Base-by-base conservation (phyloP, 2,329 filamentous ascomycete species). In the Trichoderma brevicompactum region DNA sequence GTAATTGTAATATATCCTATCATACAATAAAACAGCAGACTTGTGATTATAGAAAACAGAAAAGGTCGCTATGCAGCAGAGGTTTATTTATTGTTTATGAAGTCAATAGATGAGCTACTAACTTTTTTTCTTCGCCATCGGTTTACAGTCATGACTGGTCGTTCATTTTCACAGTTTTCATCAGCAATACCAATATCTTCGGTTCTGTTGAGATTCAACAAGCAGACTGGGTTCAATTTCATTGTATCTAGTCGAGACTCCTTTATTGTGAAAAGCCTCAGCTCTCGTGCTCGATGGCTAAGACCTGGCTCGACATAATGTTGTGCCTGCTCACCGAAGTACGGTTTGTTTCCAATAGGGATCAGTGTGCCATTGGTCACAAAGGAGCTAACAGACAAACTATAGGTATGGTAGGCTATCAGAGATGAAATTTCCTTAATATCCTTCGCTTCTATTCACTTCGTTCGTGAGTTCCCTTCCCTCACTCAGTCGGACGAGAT, bases 391-490 rank as follows among this genome's bases (percentile, higher is more conserved):
- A 23, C 13, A 36, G 8, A 19, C 5, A 34, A 5, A 32, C 17
- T 10, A 10, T 52, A 10, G n/a, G 17, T 23, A 3, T 2, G 0
- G 6, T 19, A 54, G 9, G 6, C 13, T 6, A n/a, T 7, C 23
- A 28, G 23, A 28, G 17, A 19, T 7, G n/a, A n/a, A 15, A 28
- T 0, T 12, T 17, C 28, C 13, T 28, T 58, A 64, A 34, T 64
- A 64, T 8, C 76, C 74, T 15, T 72, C 69, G 61, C 73, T 77
- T 40, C 76, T 73, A 53, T 76, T 77, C 0, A 83, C 79, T 55
- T 73, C 69, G 60, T 83, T 83, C 1, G 78, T 77, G 36, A 82
- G 67, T 15, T 74, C 71, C 68, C 69, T 70, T 1, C 79, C 80
- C 54, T 78, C 70, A 4, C 74, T 74, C 38, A 82, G 23, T 32